Percentiles rank a stretch among this genome's conserved stretches.
These are phyloP conservation scores for Pseudozyma pruni DNA, from an alignment of 1,284 basidiomycete species.

Conservation along the genomic window DNA sequence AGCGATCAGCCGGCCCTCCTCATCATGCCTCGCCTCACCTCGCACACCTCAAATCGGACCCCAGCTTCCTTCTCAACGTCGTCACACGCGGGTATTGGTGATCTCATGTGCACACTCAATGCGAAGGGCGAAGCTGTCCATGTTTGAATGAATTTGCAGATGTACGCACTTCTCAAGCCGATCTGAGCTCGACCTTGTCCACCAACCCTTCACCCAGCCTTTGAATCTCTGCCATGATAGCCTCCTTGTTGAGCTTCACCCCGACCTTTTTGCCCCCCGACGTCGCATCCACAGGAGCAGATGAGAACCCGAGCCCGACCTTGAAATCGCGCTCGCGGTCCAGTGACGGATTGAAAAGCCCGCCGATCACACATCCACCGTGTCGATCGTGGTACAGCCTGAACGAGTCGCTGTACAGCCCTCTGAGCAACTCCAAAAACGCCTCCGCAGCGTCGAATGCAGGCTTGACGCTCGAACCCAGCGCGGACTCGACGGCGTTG, in stretches of 20 bases:
- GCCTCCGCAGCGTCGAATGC: constrained; percentile 81
- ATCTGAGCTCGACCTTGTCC: constrained; percentile 27
- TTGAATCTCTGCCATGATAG: constrained; percentile 80
- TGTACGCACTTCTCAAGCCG: not conserved
- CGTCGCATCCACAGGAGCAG: constrained; percentile 69
- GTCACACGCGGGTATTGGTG: too few relatives aligned
- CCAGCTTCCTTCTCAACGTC: too few relatives aligned
- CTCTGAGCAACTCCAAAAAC: constrained; percentile 75
- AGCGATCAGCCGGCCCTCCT: not conserved
- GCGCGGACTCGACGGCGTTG: constrained; percentile 48
- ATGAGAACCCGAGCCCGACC: constrained; percentile 80
- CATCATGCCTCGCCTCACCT: not conserved
- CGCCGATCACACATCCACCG: constrained; percentile 82
- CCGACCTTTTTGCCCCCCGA: constrained; percentile 36
- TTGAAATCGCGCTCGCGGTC: constrained; percentile 75
- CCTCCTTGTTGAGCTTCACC: constrained; percentile 77
- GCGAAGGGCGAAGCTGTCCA: too few relatives aligned
- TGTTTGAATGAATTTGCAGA: not conserved
- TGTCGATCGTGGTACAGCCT: constrained; percentile 85
- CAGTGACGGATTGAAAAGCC: constrained; percentile 82
- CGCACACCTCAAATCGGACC: too few relatives aligned
- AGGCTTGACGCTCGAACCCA: constrained; percentile 45
- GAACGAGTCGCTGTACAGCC: constrained; percentile 80
- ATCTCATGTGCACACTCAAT: too few relatives aligned
- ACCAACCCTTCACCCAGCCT: constrained; percentile 81